A percentile compares a stretch with the other conserved stretches of the same genome.
Evolutionary conservation across 257 asterid species (phyloP).

Genomic region (Apocynum venetum): DNA sequence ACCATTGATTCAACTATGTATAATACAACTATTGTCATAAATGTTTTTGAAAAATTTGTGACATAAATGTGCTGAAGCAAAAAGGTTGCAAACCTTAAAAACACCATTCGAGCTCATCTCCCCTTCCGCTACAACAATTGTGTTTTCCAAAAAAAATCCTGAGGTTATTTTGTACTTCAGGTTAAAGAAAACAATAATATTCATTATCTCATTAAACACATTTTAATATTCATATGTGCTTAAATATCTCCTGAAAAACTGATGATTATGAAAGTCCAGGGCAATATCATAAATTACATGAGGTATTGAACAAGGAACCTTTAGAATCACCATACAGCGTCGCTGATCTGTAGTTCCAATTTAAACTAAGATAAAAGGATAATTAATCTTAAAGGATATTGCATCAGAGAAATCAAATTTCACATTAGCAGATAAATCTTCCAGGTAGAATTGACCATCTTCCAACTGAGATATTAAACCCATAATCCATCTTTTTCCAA

Average conservation of each 20-base stretch:
- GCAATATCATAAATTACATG: background rate
- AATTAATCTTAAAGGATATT: constrained; percentile 62
- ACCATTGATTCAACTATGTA: background rate
- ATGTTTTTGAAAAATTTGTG: background rate
- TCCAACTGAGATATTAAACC: constrained; percentile 97
- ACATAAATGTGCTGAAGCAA: background rate
- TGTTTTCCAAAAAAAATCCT: constrained; percentile 85
- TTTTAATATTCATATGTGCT: background rate
- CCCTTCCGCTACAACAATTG: constrained; percentile 92
- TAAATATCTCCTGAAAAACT: background rate
- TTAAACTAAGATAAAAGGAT: background rate
- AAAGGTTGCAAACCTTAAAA: constrained; percentile 53
- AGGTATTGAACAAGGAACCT: background rate
- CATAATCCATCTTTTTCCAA: constrained; percentile 87
- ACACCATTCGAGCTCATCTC: constrained; percentile 82
- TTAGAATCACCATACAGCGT: background rate
- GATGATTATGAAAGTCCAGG: background rate
- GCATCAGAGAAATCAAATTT: constrained; percentile 87
- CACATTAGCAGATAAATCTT: constrained; percentile 90
- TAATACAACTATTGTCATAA: background rate
- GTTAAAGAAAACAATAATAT: constrained; percentile 41
- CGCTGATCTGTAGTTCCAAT: background rate
- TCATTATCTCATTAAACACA: background rate
- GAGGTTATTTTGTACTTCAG: constrained; percentile 72
- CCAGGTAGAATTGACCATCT: constrained; percentile 98